Conservation (phyloP, 2,329 filamentous ascomycete species). For the Epichloe hybrida region DNA sequence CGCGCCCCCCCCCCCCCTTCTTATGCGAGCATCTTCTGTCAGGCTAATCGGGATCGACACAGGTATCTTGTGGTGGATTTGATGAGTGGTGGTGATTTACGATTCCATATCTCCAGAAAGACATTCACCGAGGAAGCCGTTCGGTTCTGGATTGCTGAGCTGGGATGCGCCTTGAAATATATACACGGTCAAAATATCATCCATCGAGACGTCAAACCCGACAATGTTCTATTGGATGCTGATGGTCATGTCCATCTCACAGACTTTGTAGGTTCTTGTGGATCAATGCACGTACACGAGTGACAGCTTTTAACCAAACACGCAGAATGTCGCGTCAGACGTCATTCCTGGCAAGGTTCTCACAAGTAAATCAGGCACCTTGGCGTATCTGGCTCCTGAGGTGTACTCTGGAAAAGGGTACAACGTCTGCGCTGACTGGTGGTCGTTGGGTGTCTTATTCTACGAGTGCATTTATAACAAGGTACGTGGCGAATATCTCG, state of each 20-base stretch:
- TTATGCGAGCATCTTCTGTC: neutral
- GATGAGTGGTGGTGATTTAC: conserved; percentile 92
- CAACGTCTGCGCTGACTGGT: conserved; percentile 87
- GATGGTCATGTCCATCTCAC: conserved; percentile 94
- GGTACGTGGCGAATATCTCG: conserved; percentile 33
- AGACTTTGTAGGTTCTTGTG: conserved; percentile 62
- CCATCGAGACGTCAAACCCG: conserved; percentile 82
- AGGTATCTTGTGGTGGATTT: conserved; percentile 96
- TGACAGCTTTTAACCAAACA: conserved; percentile 8
- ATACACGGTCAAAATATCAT: conserved; percentile 79
- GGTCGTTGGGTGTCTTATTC: conserved; percentile 95
- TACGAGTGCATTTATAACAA: conserved; percentile 99
- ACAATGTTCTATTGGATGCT: conserved; percentile 77
- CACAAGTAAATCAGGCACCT: conserved; percentile 90
- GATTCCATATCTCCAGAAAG: conserved; percentile 96
- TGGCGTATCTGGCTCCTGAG: conserved; percentile 91
- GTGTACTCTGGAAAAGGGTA: conserved; percentile 89
- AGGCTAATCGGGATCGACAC: conserved; percentile 5
- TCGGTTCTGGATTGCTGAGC: conserved; percentile 89
- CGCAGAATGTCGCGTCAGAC: conserved; percentile 89
- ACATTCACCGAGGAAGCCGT: conserved; percentile 96
- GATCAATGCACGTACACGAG: neutral
- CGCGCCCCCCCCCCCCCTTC: conserved; percentile 18
- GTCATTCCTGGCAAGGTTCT: conserved; percentile 68
- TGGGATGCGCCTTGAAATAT: conserved; percentile 82